Base-by-base conservation (phyloP, 140 eudicot genomes). In the Cichorium intybus region DNA sequence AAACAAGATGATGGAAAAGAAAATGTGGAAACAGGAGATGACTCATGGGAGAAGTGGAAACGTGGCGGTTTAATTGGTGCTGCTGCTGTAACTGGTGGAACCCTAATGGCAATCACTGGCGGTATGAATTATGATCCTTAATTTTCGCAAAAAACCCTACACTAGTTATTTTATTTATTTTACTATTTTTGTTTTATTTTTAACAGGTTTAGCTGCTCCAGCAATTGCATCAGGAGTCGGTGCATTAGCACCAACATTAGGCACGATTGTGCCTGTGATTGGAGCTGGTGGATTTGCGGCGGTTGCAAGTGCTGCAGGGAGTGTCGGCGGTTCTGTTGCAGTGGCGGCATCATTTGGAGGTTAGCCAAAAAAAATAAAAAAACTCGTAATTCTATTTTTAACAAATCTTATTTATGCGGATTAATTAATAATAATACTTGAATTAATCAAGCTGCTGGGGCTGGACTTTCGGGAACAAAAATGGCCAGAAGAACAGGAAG, bases 281-380 rank as follows among this genome's bases (percentile, higher is more conserved):
- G 99, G 99, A 75, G 97, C 99, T 35, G 73, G 95, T 74, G 99
- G 97, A 17, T 88, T 88, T 81, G 97, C 97, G 69, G 95, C 97
- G 43, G 86, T 86, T 69, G 99, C 97, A 37, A 86, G 75, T 83
- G 99, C 92, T 67, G 87, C 97, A 49, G 99, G 99, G 37, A 81
- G 90, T 54, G 94, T 82, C 60, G 95, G 87, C 3, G 97, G 99
- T 29, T 93, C 99, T 70, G 94, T 88, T 79, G 95, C 99, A 18
- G 95, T 93, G 34, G 97, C 99, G 43, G 97, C 97, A 35, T 93
- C 99, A 43, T 93, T 93, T 82, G 99, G 97, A 69, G 99, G 97
- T 93, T 60, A 62, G 49, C 57, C 21, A 37, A 47, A 18, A 24
- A 53, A 21, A 43, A 41, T 41, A 47, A 24, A 41, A 33, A 10